These are phyloP conservation scores for Priceomyces medius DNA, from an alignment of 805 yeast genomes.

Conservation along the genomic window DNA sequence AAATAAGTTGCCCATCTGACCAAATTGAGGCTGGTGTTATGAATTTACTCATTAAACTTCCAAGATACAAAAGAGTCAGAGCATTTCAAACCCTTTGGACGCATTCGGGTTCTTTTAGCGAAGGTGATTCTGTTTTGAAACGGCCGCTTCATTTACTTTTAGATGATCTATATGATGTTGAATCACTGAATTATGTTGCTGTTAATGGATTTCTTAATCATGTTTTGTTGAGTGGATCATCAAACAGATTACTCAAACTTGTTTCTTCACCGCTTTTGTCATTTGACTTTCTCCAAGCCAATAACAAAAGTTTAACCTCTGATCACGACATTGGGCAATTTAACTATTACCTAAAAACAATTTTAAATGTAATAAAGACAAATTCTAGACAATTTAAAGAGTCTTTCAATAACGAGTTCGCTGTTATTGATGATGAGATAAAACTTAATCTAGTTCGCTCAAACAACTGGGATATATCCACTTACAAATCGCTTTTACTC, in stretches of 20 bases:
- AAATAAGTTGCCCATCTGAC: slow-evolving; percentile 48
- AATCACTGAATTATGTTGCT: slow-evolving; percentile 42
- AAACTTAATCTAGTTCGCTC: slow-evolving; percentile 42
- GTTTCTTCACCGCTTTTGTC: slow-evolving; percentile 53
- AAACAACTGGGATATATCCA: slow-evolving; percentile 52
- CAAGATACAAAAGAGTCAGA: slow-evolving; percentile 37
- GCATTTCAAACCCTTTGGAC: slow-evolving; percentile 74
- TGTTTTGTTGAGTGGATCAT: slow-evolving; percentile 49
- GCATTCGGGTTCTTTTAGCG: slow-evolving; percentile 56
- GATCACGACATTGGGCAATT: slow-evolving; percentile 64
- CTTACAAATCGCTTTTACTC: slow-evolving; percentile 58
- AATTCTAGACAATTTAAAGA: slow-evolving; percentile 45
- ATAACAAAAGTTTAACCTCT: slow-evolving; percentile 24
- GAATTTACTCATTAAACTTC: slow-evolving; percentile 45
- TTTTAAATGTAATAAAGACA: slow-evolving; percentile 52
- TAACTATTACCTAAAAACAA: slow-evolving; percentile 56
- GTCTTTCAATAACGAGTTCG: slow-evolving; percentile 56
- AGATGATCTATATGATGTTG: slow-evolving; percentile 55
- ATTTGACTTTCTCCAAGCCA: slow-evolving; percentile 32
- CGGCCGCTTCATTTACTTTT: slow-evolving; percentile 67
- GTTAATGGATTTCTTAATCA: slow-evolving; percentile 48
- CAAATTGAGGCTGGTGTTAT: slow-evolving; percentile 75
- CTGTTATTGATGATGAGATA: slow-evolving; percentile 49
- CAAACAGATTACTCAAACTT: slow-evolving; percentile 61
- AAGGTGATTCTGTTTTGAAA: slow-evolving; percentile 48